phyloP scores from a whole-genome alignment of 2,329 filamentous ascomycete species.

The Trichoderma sp. region DNA sequence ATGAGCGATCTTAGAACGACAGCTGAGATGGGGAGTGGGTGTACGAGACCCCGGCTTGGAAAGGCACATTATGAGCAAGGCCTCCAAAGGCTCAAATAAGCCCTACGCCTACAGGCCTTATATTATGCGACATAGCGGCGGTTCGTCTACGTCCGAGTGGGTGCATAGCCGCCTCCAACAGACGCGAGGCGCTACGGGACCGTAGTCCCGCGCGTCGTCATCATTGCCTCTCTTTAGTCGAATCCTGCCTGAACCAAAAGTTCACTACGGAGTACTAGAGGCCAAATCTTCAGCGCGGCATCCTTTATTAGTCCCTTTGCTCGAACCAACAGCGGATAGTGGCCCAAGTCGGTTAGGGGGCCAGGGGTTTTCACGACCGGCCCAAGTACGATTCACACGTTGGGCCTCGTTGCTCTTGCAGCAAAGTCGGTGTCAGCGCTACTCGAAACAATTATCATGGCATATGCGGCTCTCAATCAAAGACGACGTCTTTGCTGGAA shows the following conservation, averaged over 20 bases:
- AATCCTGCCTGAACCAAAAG: not conserved
- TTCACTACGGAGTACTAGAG: not conserved
- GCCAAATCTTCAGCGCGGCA: not conserved
- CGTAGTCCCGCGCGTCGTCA: conserved; percentile 1
- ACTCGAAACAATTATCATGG: not conserved
- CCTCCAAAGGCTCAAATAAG: not conserved
- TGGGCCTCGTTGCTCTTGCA: not conserved
- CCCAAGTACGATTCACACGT: not conserved
- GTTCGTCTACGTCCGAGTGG: not conserved
- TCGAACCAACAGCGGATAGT: not conserved
- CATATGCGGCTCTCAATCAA: not conserved
- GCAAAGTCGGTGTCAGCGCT: not conserved
- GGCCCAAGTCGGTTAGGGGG: not conserved
- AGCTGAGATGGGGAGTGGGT: not conserved
- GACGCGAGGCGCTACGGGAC: not conserved
- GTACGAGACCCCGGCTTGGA: not conserved
- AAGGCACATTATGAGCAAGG: not conserved
- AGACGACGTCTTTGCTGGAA: not conserved
- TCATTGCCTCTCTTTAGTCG: not conserved
- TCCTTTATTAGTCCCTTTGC: not conserved
- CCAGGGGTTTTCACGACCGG: not conserved
- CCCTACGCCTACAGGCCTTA: not conserved
- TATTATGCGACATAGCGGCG: not conserved
- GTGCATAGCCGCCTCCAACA: not conserved
- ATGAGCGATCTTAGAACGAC: not conserved